phyloP scores from a whole-genome alignment of 495 filamentous ascomycete species.

The Chlorociboria aeruginascens region DNA sequence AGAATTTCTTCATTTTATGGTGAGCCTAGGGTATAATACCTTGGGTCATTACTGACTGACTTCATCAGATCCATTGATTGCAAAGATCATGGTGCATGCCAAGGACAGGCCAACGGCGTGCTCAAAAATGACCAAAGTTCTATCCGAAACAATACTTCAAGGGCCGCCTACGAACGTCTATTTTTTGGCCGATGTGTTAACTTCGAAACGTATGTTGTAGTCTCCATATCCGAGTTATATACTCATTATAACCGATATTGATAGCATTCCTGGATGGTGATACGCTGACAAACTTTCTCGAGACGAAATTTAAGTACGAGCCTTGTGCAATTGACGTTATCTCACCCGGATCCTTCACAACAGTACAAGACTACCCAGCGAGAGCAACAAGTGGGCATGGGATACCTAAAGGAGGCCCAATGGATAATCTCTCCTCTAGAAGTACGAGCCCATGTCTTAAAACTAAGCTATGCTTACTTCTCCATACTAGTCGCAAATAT shows the following conservation, averaged over 20 bases:
- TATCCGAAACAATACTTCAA: slow-evolving; percentile 33
- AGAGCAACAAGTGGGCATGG: slow-evolving; percentile 38
- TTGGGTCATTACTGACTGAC: no score
- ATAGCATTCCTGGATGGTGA: slow-evolving; percentile 31
- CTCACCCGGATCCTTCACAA: slow-evolving; percentile 30
- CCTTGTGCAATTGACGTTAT: slow-evolving; percentile 46
- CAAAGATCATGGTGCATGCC: slow-evolving; percentile 46
- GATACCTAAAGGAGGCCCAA: slow-evolving; percentile 39
- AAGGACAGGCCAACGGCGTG: slow-evolving; percentile 30
- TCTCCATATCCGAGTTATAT: not conserved
- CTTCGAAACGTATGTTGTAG: slow-evolving; percentile 10
- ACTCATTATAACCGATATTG: not conserved
- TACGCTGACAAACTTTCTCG: slow-evolving; percentile 42
- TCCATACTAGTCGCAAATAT: no score
- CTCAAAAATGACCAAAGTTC: slow-evolving; percentile 28
- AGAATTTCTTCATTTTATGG: slow-evolving; percentile 42
- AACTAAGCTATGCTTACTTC: no score
- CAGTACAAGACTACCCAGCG: slow-evolving; percentile 46
- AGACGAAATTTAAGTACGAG: slow-evolving; percentile 32
- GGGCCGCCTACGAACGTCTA: slow-evolving; percentile 47
- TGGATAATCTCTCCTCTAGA: slow-evolving; percentile 42
- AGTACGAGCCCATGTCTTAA: not conserved
- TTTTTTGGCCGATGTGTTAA: slow-evolving; percentile 36
- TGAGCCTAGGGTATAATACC: no score
- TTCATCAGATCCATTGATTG: slow-evolving; percentile 44